Evolutionary conservation across 768 basidiomycete genomes (phyloP), one percentile per base, ranked within the genome.

Genomic region (Auricularia sp.): DNA sequence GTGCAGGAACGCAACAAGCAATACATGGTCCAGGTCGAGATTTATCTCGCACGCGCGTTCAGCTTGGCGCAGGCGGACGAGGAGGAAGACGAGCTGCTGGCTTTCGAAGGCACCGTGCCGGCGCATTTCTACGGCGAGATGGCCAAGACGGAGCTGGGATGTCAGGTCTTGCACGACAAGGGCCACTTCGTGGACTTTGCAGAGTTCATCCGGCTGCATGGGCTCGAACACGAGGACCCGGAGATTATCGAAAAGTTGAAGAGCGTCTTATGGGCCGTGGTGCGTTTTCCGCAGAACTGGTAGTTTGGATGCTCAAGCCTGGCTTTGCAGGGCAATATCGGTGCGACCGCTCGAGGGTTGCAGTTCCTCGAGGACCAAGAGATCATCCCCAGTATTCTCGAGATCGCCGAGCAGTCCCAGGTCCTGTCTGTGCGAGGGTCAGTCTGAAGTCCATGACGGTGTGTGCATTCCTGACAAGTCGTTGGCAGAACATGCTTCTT

Each of bases 111-210:
- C 13, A 87, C 88, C 11, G 91, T 94, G 13, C 97, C 96, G 2
- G 86, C 90, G 1, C 95, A 99, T 74, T 98, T 99, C 75, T 96
- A 98, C 70, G 96, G 96, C 24, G 96, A 98, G 75, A 91, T 98
- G 83, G 89, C 94, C 58, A 98, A 97, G 75, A 98, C 97, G 3
- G 90, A 91, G 64, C 87, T 95, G 61, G 97, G 97, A 0, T 96
- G 94, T 74, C 90, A 91, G 71, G 86, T 94, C 10, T 77, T 99
- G 47, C 85, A 87, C 65, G 94, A 95, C 65, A 94, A 90, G 69
- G 92, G 92, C 0, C 93, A 98, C 72, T 94, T 98, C 70, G 72
- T 82, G 4, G 92, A 96, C 67, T 98, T 98, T 71, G 88, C 92
- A 1, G 87, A 92, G 65, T 91, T 96, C 70, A 91, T 98, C 63